Evolutionary conservation across 2,329 filamentous ascomycete species (phyloP), one percentile per base, ranked within the genome.

Genomic region (Nemania sp.): DNA sequence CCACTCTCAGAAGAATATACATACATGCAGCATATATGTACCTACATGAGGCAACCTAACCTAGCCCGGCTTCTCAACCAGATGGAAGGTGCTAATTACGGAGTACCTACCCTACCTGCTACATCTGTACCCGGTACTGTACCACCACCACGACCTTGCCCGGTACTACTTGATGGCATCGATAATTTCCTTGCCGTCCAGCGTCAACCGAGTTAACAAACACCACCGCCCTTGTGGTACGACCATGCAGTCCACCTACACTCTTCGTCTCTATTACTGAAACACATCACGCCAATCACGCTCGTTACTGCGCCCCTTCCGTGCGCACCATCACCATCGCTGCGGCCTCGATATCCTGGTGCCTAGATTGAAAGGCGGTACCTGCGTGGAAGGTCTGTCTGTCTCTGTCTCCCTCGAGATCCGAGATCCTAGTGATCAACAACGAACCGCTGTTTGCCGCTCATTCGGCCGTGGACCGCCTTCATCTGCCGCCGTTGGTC

Each of bases 331-430:
- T 49, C 42, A 12, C 46, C 36, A 26, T 46, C 43, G 23, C 33
- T 48, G 37, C 55, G 31, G 48, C 40, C 49, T 43, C 34, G 45
- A 42, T 43, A 56, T 56, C 26, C 34, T 49, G 55, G 45, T 56
- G 58, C 55, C 55, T 60, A 44, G 55, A 49, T n/a, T n/a, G n/a
- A n/a, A n/a, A n/a, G n/a, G n/a, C n/a, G n/a, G n/a, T n/a, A n/a
- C n/a, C n/a, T n/a, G n/a, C n/a, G 28, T 47, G 46, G 43, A 50
- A 34, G 37, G 36, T 3, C 15, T 6, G n/a, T 45, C 43, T 26
- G 40, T 41, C 23, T 44, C 30, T 30, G 30, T 14, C 30, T 39
- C 45, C 41, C 49, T 45, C 34, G 45, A 52, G 42, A 48, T 46
- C 53, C 43, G 3, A 31, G 9, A 31, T 9, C n/a, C n/a, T n/a